Evolutionary conservation across 225 moss, liverwort and hornwort species (phyloP).

Genomic region (Climacium dendroides): DNA sequence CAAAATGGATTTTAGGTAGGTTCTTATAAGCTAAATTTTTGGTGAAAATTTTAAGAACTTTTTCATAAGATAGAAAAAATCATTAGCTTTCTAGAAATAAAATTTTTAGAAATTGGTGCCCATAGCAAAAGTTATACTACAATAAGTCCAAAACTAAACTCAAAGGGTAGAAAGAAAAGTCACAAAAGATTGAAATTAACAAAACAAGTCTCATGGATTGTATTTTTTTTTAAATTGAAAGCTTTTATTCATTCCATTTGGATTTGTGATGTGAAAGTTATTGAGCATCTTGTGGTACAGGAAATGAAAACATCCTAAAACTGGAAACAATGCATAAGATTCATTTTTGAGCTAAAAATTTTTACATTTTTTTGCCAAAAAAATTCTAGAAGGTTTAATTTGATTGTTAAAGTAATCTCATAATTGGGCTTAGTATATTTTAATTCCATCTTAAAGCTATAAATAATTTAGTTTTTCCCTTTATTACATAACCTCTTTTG

Average conservation of each 20-base stretch:
- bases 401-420: neutral
- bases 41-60: neutral
- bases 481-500: neutral
- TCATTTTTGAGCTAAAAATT: neutral
- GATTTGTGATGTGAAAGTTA: neutral
- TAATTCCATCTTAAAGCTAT: neutral
- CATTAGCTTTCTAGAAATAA: neutral
- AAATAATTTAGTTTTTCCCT: neutral
- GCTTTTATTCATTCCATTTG: neutral
- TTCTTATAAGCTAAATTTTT: neutral
- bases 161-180: fast-evolving
- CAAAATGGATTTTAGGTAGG: neutral
- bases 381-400: neutral
- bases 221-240: neutral
- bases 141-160: neutral
- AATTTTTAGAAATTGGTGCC: neutral
- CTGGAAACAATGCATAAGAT: fast-evolving
- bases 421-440: neutral
- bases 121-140: fast-evolving
- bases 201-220: neutral
- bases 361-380: neutral
- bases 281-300: fast-evolving
- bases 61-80: neutral
- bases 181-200: neutral
- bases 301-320: neutral